Evolutionary conservation across 176 grass and related monocot species (phyloP), one percentile per base, ranked within the genome.

Genomic region (Canna indica): DNA sequence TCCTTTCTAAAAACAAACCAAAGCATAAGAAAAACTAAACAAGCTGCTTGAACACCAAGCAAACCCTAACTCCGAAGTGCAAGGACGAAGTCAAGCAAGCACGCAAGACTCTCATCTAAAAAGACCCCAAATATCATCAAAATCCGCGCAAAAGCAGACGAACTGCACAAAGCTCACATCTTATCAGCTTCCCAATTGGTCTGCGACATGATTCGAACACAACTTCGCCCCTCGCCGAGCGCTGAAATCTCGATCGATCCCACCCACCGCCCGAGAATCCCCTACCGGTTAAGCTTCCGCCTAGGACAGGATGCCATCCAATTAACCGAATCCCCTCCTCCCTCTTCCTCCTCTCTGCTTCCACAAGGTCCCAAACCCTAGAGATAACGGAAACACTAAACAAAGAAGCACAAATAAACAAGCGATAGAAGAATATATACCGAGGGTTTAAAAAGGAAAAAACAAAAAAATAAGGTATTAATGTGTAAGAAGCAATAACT

Each of bases 151-250:
- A 28, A 1, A 50, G 15, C 12, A 32, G 18, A 24, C 17, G 10
- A 10, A n/a, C 10, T 13, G 22, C 8, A 6, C 4, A 31, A 31
- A 70, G 41, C 41, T 31, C 28, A 70, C 68, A 70, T 70, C 68
- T 70, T 70, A 22, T 70, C 68, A 16, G 68, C 68, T 32, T 70
- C 68, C 68, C 68, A 70, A 39, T 70, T 70, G 3, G 68, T 70
- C 68, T 70, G 68, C 41, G 68, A 70, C 68, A 70, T 70, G 68
- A 32, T 70, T 70, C 44, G 25, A 1, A 18, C 7, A 17, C 62
- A 18, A 66, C 18, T 39, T 8, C 33, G 35, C 63, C 63, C 9
- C n/a, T 38, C 35, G 31, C 59, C 60, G 4, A 20, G 28, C 31
- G 0, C 60, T 34, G 16, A 35, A 20, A 34, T 17, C 60, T 63